Conservation (phyloP, 305 asterid genomes). For the Solanum hybrid region DNA sequence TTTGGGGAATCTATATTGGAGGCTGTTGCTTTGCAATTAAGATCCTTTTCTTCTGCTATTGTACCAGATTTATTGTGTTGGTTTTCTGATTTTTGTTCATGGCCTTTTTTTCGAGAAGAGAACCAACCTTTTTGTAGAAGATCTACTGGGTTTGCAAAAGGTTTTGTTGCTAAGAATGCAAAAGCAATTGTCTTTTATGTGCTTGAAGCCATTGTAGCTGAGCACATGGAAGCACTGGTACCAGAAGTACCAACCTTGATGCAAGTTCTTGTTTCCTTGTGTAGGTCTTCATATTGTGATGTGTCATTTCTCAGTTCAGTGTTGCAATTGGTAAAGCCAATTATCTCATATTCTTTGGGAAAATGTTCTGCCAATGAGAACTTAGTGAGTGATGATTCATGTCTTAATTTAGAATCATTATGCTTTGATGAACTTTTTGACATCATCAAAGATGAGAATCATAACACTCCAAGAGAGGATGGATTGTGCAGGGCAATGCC, state of each 20-base stretch:
- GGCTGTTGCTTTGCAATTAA: slow-evolving; percentile 93
- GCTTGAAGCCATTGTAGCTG: slow-evolving; percentile 81
- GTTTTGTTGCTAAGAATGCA: slow-evolving; percentile 86
- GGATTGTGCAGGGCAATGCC: slow-evolving; percentile 52
- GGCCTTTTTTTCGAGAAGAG: slow-evolving; percentile 63
- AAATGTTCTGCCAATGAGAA: slow-evolving; percentile 64
- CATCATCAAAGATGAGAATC: slow-evolving; percentile 32
- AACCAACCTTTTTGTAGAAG: slow-evolving; percentile 23
- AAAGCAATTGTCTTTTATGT: slow-evolving; percentile 78
- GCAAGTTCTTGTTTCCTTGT: slow-evolving; percentile 69
- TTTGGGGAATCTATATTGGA: slow-evolving; percentile 86
- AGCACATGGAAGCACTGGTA: slow-evolving; percentile 89
- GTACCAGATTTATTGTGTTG: slow-evolving; percentile 89
- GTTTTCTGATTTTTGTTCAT: slow-evolving; percentile 82
- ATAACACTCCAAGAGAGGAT: slow-evolving; percentile 26
- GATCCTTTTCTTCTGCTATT: slow-evolving; percentile 56
- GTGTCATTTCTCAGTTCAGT: slow-evolving; percentile 77
- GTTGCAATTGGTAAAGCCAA: slow-evolving; percentile 65
- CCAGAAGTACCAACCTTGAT: slow-evolving; percentile 86
- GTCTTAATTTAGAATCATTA: slow-evolving; percentile 67
- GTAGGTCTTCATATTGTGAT: slow-evolving; percentile 65
- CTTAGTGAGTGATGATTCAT: slow-evolving; percentile 37
- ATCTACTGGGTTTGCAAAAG: slow-evolving; percentile 46
- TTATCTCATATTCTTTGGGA: slow-evolving; percentile 61
- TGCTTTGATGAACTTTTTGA: slow-evolving; percentile 78